Evolutionary conservation across 805 yeast genomes (phyloP).

Genomic region (Barnettozyma wickerhamii): DNA sequence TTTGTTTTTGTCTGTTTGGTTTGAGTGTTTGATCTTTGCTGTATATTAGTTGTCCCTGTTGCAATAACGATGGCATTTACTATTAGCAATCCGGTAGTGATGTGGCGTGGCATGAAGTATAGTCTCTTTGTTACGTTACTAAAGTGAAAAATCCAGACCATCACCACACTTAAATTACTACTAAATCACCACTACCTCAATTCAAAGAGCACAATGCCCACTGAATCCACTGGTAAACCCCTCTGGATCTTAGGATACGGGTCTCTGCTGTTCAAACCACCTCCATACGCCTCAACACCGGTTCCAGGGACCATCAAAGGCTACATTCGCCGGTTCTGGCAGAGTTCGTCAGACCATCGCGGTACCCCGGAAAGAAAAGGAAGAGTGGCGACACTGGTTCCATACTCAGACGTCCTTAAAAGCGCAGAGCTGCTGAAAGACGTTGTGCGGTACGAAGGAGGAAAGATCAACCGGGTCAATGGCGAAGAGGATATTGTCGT

Average conservation of each 20-base stretch:
- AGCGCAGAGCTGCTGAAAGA: conserved; percentile 40
- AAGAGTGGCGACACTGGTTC: conserved; percentile 77
- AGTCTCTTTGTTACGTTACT: too few relatives aligned
- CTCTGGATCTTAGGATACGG: conserved; percentile 91
- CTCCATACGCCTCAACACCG: conserved; percentile 55
- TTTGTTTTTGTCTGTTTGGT: not conserved
- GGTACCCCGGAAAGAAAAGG: conserved; percentile 89
- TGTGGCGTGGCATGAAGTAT: too few relatives aligned
- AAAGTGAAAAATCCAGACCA: too few relatives aligned
- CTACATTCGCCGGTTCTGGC: conserved; percentile 85
- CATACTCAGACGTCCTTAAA: conserved; percentile 47
- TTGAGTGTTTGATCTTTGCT: too few relatives aligned
- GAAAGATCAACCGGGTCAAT: not conserved
- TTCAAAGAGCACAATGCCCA: not conserved
- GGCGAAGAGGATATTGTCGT: conserved; percentile 17
- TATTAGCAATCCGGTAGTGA: too few relatives aligned
- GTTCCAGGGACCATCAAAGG: conserved; percentile 76
- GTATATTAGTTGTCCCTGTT: too few relatives aligned
- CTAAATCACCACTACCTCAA: not conserved
- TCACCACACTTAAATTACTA: too few relatives aligned
- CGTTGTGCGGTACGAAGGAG: conserved; percentile 24
- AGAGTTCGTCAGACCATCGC: conserved; percentile 82
- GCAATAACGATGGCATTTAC: too few relatives aligned
- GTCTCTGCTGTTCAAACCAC: conserved; percentile 85
- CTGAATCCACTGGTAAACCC: conserved; percentile 27